Conservation (phyloP, 2,329 filamentous ascomycete genomes). For the Ampelomyces quisqualis region DNA sequence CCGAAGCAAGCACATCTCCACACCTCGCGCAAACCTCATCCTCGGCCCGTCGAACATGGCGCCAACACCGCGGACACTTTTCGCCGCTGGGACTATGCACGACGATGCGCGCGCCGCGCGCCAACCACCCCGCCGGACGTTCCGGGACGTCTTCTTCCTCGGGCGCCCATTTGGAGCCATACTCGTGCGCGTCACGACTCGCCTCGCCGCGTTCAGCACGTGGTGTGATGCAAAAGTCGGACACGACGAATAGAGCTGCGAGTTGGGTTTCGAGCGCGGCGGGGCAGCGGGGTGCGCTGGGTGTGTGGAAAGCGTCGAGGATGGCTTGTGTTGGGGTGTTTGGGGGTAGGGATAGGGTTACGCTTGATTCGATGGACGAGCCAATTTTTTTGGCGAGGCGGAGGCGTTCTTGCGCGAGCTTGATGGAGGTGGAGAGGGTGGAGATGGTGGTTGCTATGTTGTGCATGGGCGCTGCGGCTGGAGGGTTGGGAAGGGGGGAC, state of each 20-base stretch:
- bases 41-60: constrained; percentile 69
- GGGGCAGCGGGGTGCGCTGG: neutral
- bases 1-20: constrained; percentile 58
- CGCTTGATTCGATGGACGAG: constrained; percentile 75
- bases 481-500: constrained; percentile 19
- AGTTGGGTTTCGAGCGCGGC: neutral
- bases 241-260: constrained; percentile 1
- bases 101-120: constrained; percentile 22
- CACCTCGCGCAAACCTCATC: constrained; percentile 73
- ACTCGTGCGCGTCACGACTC: too few relatives aligned
- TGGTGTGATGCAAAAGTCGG: neutral
- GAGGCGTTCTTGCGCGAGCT: constrained; percentile 71
- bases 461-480: constrained; percentile 6
- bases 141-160: too few relatives aligned
- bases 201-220: neutral
- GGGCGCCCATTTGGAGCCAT: too few relatives aligned
- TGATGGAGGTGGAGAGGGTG: constrained; percentile 65
- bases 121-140: too few relatives aligned
- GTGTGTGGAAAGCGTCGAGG: neutral
- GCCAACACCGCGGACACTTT: constrained; percentile 91
- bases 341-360: constrained; percentile 46
- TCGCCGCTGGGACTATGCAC: constrained; percentile 51
- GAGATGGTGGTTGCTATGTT: constrained; percentile 43
- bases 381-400: constrained; percentile 71
- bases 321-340: neutral